Conservation (phyloP, 495 filamentous ascomycete genomes). For the Hypomontagnella submonticulosa region DNA sequence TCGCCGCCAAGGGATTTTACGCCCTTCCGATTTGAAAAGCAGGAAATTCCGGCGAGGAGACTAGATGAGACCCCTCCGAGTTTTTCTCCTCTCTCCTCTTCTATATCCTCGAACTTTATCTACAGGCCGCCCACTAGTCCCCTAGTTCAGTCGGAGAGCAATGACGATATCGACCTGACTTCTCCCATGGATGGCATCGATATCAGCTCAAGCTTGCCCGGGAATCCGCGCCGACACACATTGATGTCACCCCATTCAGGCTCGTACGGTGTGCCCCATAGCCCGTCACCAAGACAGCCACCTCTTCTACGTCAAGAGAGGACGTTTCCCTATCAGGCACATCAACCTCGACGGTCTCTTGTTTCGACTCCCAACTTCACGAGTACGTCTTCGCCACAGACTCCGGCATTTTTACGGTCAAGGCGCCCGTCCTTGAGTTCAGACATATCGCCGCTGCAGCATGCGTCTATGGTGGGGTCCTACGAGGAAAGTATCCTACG, state of each 20-base stretch:
- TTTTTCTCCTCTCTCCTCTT: conserved; percentile 76
- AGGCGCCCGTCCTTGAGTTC: conserved; percentile 79
- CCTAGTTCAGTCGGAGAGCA: conserved; percentile 88
- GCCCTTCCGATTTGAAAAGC: conserved; percentile 52
- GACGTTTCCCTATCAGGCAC: conserved; percentile 71
- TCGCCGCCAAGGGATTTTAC: conserved; percentile 60
- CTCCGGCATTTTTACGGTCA: conserved; percentile 64
- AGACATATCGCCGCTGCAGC: conserved; percentile 79
- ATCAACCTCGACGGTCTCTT: conserved; percentile 78
- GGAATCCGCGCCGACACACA: conserved; percentile 53
- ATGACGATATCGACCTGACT: conserved; percentile 79
- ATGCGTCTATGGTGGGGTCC: conserved; percentile 95
- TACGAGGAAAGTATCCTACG: conserved; percentile 97
- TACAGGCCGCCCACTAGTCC: conserved; percentile 92
- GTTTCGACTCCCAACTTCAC: conserved; percentile 69
- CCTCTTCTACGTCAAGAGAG: conserved; percentile 61
- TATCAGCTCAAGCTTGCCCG: conserved; percentile 46
- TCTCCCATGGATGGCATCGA: conserved; percentile 60
- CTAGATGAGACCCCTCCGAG: conserved; percentile 51
- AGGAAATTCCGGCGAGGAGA: conserved; percentile 45
- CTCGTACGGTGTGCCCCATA: conserved; percentile 43
- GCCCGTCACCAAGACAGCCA: conserved; percentile 49
- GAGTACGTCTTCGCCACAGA: conserved; percentile 66
- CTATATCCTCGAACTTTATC: conserved; percentile 82
- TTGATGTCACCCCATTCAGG: conserved; percentile 50